Base-by-base conservation (phyloP, 2,329 filamentous ascomycete species). In the Aspergillus melleus region DNA sequence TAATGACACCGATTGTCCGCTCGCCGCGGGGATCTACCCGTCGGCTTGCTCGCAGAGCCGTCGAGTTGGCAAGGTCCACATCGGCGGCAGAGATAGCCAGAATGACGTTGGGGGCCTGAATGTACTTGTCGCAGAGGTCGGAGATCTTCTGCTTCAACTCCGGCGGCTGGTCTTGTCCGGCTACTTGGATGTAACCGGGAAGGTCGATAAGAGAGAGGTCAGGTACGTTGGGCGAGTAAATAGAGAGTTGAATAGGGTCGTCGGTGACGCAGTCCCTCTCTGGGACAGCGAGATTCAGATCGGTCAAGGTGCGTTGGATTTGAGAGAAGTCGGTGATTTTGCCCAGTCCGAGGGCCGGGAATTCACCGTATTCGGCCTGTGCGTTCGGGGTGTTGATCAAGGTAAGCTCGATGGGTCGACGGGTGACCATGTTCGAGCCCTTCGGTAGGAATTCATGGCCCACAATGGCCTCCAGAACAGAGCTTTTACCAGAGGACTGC, bases 371-470 rank as follows among this genome's bases (percentile, higher is more conserved):
- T 73, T 99, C 95, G 2, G 90, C 86, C 49, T 88, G 86, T 1
- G 91, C 88, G 58, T 92, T 89, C 0, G 94, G 94, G 0, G 94
- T 98, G 76, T 99, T 98, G 76, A 99, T 88, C 6, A 99, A 84
- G 0, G 95, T 99, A 58, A 99, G 83, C 77, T 99, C 95, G 72
- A 99, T 99, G 0, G 95, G 95, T 61, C 95, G 84, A 46, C 96
- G 86, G 9, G 95, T 99, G 53, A 99, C 95, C 95, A 99, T 99
- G 71, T 99, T 99, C 47, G 89, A 88, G n/a, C 95, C 95, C 76
- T 99, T 99, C 6, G 95, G 96, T 50, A 99, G 80, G 67, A 99
- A 99, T 70, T 99, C 95, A 72, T 99, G 95, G 5, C 95, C 96
- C 57, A 99, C 96, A 62, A 99, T 96, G 20, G 95, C 91, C 76